Percentiles rank a stretch among this genome's conserved stretches.
Evolutionary conservation across 2,329 filamentous ascomycete genomes (phyloP).

Genomic region (Aureobasidium subglaciale): DNA sequence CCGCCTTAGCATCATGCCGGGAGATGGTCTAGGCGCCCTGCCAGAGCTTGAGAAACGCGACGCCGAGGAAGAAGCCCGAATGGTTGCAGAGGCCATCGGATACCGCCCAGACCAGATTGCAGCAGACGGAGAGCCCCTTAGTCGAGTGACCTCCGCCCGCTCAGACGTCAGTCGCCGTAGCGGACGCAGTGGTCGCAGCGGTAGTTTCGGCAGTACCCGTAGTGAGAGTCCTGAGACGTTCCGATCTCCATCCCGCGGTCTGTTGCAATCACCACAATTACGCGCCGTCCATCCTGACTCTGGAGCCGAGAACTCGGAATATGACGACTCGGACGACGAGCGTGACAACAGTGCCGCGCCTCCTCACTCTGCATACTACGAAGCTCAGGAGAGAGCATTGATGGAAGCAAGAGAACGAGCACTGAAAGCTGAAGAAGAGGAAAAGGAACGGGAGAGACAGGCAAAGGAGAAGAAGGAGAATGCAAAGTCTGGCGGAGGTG

Average conservation of each 20-base stretch:
- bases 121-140: conserved; percentile 24
- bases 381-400: conserved; percentile 29
- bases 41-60: conserved; percentile 23
- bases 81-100: conserved; percentile 34
- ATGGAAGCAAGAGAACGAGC: conserved; percentile 28
- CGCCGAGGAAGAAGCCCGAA: conserved; percentile 30
- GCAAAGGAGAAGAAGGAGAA: conserved; percentile 20
- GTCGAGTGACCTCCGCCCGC: conserved; percentile 23
- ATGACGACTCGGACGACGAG: conserved; percentile 23
- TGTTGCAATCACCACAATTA: conserved; percentile 29
- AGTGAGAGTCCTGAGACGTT: conserved; percentile 18
- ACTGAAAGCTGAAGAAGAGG: conserved; percentile 27
- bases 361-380: conserved; percentile 20
- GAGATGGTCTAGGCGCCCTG: conserved; percentile 30
- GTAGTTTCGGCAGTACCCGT: conserved; percentile 40
- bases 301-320: conserved; percentile 20
- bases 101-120: conserved; percentile 20
- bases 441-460: conserved; percentile 22
- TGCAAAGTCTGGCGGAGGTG: neutral
- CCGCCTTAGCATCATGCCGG: conserved; percentile 38
- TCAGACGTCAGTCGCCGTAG: conserved; percentile 20
- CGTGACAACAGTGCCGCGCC: conserved; percentile 15
- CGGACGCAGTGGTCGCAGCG: conserved; percentile 44
- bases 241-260: conserved; percentile 15
- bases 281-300: conserved; percentile 20